phyloP scores from a whole-genome alignment of 768 basidiomycete genomes.

The Hemileccinum impolitum region DNA sequence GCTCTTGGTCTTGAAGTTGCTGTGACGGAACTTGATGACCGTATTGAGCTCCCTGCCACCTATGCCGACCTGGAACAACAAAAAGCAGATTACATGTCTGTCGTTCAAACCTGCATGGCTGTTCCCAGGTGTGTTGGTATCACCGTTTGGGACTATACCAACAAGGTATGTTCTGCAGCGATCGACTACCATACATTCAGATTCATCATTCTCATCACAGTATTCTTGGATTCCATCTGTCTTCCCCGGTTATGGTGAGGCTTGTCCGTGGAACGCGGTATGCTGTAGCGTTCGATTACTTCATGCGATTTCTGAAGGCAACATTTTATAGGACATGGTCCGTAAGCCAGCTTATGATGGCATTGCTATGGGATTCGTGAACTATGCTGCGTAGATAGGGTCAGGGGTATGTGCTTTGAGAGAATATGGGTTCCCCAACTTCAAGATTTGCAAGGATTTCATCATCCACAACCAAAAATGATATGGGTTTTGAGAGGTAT shows the following conservation, averaged over 20 bases:
- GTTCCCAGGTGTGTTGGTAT: constrained; percentile 36
- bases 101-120: constrained; percentile 52
- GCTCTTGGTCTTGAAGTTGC: constrained; percentile 64
- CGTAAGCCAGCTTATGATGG: constrained; percentile 16
- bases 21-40: constrained; percentile 66
- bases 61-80: constrained; percentile 49
- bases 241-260: constrained; percentile 12
- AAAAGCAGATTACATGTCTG: constrained; percentile 52
- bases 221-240: constrained; percentile 12
- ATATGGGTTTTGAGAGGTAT: too few relatives aligned
- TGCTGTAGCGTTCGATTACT: not conserved
- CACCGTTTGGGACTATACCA: constrained; percentile 42
- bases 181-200: constrained; percentile 17
- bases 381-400: too few relatives aligned
- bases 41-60: constrained; percentile 52
- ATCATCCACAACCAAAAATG: too few relatives aligned
- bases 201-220: constrained; percentile 2
- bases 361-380: constrained; percentile 10
- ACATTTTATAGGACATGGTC: constrained; percentile 7
- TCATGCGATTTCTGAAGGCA: not conserved
- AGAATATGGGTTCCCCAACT: too few relatives aligned
- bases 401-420: too few relatives aligned
- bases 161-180: constrained; percentile 21
- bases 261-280: constrained; percentile 19
- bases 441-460: too few relatives aligned